Base-by-base conservation (phyloP, 305 asterid species). In the Galium porrigens region DNA sequence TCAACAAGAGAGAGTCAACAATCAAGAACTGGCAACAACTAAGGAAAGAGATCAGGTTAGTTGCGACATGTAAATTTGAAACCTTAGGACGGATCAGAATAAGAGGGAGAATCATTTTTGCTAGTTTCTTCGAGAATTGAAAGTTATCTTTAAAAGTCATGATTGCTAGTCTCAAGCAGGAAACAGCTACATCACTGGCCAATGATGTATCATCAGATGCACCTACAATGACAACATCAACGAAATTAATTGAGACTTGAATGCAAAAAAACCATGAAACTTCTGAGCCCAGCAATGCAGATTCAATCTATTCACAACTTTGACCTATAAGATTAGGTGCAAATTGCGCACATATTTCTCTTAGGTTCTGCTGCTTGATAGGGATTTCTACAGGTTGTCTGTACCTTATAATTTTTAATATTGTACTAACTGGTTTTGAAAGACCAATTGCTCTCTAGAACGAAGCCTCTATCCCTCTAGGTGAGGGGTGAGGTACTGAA, bases 11-110 rank as follows among this genome's bases (percentile, higher is more conserved):
- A 58, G 22, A 59, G 18, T 46, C 1, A 36, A 25, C 12, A 68
- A 67, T 69, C 58, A 80, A 63, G 72, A 71, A 64, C 55, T 59
- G 62, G 65, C 22, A 17, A 61, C 67, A 49, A 64, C 66, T 10
- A 15, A 57, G 30, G 17, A 39, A 29, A 54, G 56, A 6, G 25
- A 66, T 42, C 53, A 65, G 11, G 20, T 57, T 17, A 34, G 66
- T 46, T 51, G 51, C 22, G 34, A 63, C 20, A 8, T 39, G 56
- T 29, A 52, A 55, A 18, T 48, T 64, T 67, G 61, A 62, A 72
- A 92, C 99, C 99, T 92, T 87, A 1, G 85, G 94, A 41, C 70
- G 81, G 70, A 92, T 68, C 53, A 86, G 68, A 61, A 92, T 72
- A 68, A 92, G 73, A 51, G 99, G 95, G 68, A 92, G 87, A 71